Evolutionary conservation across 352 stramenopile species (phyloP).

Genomic region (Pythium plurisporium): DNA sequence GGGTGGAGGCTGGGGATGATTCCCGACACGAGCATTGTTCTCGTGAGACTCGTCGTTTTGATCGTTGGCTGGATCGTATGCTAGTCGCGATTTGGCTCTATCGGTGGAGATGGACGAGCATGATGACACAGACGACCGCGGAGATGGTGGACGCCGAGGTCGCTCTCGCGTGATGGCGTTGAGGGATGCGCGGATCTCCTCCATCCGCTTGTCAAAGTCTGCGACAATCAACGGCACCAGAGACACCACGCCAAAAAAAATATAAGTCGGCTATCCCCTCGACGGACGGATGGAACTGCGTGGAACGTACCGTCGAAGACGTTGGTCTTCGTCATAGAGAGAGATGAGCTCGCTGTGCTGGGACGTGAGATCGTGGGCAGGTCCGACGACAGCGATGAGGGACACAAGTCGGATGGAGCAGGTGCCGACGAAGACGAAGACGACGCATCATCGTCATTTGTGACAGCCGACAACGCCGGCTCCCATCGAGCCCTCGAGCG

Average conservation of each 20-base stretch:
- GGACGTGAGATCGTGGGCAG: conserved; percentile 2
- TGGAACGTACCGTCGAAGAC: conserved; percentile 12
- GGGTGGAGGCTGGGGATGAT: not conserved
- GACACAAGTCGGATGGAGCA: not conserved
- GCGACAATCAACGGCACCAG: not conserved
- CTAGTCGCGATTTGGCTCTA: not conserved
- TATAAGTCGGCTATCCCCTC: too few relatives aligned
- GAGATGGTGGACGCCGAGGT: conserved; percentile 1
- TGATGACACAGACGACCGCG: not conserved
- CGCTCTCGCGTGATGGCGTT: conserved; percentile 42
- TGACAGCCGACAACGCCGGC: conserved; percentile 18
- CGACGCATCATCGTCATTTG: conserved; percentile 5
- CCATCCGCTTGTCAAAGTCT: conserved; percentile 74
- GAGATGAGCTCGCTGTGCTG: not conserved
- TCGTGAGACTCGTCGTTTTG: conserved; percentile 5
- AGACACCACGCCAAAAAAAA: too few relatives aligned
- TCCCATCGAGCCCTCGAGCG: conserved; percentile 11
- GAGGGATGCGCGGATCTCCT: conserved; percentile 62
- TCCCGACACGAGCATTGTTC: conserved; percentile 9
- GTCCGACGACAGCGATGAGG: not conserved
- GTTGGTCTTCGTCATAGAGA: conserved; percentile 4
- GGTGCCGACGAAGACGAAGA: not conserved
- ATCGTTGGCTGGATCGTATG: not conserved
- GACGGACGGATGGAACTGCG: too few relatives aligned
- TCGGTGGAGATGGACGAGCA: not conserved